Evolutionary conservation across 192 early-diverging fungal genomes (phyloP).

Genomic region (Physocladia obscura): DNA sequence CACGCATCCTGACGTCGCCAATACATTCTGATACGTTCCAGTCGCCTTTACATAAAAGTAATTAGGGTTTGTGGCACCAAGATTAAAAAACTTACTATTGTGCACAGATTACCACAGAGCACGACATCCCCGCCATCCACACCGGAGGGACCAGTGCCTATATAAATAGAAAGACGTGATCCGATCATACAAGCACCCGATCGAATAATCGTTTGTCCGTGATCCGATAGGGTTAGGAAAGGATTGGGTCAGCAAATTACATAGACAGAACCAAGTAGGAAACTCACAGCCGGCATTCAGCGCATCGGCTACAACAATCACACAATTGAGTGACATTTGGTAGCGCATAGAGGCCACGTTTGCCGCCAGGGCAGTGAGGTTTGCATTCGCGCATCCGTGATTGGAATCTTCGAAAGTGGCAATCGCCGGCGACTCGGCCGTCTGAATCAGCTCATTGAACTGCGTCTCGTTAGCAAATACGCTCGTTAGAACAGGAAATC

Average conservation of each 20-base stretch:
- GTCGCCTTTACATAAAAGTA: not conserved
- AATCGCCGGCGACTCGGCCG: not conserved
- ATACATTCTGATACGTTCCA: not conserved
- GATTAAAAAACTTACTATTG: not conserved
- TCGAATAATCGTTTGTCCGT: too few species aligned
- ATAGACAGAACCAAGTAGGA: not conserved
- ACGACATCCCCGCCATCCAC: not conserved
- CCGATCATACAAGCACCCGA: too few species aligned
- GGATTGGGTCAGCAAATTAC: too few species aligned
- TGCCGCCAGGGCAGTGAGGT: not conserved
- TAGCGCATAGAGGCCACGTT: not conserved
- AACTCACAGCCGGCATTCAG: not conserved
- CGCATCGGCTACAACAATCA: not conserved
- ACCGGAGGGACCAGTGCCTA: not conserved
- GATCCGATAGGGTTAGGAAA: too few species aligned
- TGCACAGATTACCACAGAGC: not conserved
- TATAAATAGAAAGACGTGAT: not conserved
- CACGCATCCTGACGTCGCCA: not conserved
- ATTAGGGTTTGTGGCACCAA: not conserved
- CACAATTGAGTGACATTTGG: not conserved
- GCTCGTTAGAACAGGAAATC: not conserved
- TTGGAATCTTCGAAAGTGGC: not conserved
- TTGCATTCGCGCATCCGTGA: not conserved
- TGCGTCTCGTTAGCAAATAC: not conserved
- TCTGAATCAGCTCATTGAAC: not conserved